A percentile compares a stretch with the other conserved stretches of the same genome.
Evolutionary conservation across 73 alveolate genomes (phyloP).

Genomic region (Paramecium bursaria): DNA sequence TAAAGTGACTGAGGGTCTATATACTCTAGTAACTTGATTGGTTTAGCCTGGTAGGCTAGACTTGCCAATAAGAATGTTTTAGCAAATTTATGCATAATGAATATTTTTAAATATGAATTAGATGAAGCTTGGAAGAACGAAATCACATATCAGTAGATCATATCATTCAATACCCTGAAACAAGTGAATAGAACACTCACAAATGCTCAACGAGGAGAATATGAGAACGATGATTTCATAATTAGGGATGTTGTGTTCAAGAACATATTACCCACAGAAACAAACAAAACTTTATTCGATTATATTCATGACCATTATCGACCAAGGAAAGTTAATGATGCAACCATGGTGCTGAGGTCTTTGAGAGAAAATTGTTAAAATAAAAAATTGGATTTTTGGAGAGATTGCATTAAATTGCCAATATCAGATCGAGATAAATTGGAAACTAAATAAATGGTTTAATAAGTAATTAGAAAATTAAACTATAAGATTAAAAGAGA

Average conservation of each 20-base stretch:
- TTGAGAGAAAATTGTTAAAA: slow-evolving; percentile 54
- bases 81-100: no score
- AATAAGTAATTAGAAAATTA: no score
- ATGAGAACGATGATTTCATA: not conserved
- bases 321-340: not conserved
- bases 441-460: slow-evolving; percentile 13
- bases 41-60: no score
- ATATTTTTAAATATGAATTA: no score
- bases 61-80: no score
- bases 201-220: not conserved
- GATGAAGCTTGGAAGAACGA: slow-evolving; percentile 61
- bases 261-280: not conserved
- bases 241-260: slow-evolving; percentile 45
- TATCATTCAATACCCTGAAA: slow-evolving; percentile 2
- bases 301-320: slow-evolving; percentile 19
- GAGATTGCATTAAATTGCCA: slow-evolving; percentile 42
- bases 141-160: slow-evolving; percentile 9
- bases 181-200: not conserved
- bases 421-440: slow-evolving; percentile 7
- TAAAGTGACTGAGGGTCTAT: no score
- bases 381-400: slow-evolving; percentile 53
- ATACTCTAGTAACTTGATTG: no score
- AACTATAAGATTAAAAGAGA: slow-evolving; percentile 1
- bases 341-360: not conserved
- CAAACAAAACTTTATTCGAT: slow-evolving; percentile 14